These are phyloP conservation scores for Zymoseptoria passerinii DNA, from an alignment of 2,329 filamentous ascomycete genomes.

Conservation along the genomic window DNA sequence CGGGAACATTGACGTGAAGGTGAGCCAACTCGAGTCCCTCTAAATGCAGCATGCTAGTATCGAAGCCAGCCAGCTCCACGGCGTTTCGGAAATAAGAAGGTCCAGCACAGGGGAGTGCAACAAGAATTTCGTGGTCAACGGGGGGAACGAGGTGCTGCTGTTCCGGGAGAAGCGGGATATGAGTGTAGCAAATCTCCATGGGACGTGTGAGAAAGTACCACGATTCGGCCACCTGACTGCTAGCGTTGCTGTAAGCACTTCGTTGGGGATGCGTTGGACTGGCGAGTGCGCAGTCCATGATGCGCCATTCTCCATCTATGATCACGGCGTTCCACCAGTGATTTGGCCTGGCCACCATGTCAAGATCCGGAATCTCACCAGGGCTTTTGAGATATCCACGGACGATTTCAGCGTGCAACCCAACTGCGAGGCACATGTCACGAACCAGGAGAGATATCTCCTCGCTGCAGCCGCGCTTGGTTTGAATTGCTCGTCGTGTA, in stretches of 20 bases:
- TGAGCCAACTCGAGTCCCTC: conserved; percentile 93
- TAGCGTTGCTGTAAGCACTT: conserved; percentile 64
- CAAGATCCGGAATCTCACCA: conserved; percentile 72
- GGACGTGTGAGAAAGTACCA: conserved; percentile 95
- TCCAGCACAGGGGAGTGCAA: conserved; percentile 77
- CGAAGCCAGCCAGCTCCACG: conserved; percentile 77
- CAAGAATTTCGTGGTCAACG: conserved; percentile 73
- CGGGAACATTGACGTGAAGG: conserved; percentile 75
- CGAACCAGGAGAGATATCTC: conserved; percentile 82
- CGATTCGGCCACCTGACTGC: conserved; percentile 62
- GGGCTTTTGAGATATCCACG: conserved; percentile 85
- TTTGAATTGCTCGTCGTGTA: conserved; percentile 72
- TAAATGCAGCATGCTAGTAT: conserved; percentile 75
- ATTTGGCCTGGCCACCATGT: conserved; percentile 76
- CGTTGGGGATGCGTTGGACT: conserved; percentile 83
- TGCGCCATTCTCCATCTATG: conserved; percentile 89
- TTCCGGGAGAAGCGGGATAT: conserved; percentile 75
- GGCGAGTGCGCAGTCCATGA: conserved; percentile 89
- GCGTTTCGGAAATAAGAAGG: conserved; percentile 79
- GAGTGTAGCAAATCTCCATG: conserved; percentile 87
- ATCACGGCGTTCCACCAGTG: conserved; percentile 97
- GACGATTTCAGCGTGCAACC: conserved; percentile 78
- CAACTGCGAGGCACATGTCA: conserved; percentile 90
- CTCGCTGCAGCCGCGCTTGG: conserved; percentile 73
- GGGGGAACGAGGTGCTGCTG: conserved; percentile 92